Base-by-base conservation (phyloP, 139 green algal genomes). In the Cymbomonas tetramitiformis region DNA sequence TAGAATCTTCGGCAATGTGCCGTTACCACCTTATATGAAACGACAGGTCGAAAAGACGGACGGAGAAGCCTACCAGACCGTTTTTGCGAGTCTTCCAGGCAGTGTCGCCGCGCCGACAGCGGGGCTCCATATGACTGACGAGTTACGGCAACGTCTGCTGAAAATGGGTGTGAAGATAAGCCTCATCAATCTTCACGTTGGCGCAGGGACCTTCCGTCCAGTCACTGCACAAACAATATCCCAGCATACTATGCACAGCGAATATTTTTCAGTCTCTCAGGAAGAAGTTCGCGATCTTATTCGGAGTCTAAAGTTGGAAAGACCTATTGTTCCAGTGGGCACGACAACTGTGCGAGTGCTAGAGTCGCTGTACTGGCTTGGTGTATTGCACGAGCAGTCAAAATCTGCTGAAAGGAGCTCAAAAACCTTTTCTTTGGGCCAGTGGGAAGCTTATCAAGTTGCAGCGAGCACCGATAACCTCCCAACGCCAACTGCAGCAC, bases 101-200 rank as follows among this genome's bases (percentile, higher is more conserved):
- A 51, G 33, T 25, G 54, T 62, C 10, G 54, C 54, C 25, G 54
- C 54, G 18, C 54, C 54, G 25, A 62, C 54, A 21, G 54, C 54
- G 21, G 33, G 33, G 15, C 19, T 62, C 21, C 54, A 62, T 39
- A 53, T 62, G 38, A 62, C 54, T 15, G 33, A 62, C 38, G 33
- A 32, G 5, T 23, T 62, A 5, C 23, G 51, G 38, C 21, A 32
- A 6, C 0, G 25, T 38, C 32, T 60, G 9, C n/a, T 7, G 32
- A 12, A 24, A 9, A 39, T 15, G n/a, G 40, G 33, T 8, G n/a
- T 50, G 9, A 4, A 18, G 19, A 21, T 53, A 39, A 21, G 46
- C 18, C 26, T 40, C 24, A 23, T 62, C 7, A 62, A 38, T n/a
- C 36, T 62, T 19, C 54, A 62, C 54, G 36, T 54, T 7, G 54